Conservation (phyloP, 2,329 filamentous ascomycete genomes). For the Fusarium sp. region DNA sequence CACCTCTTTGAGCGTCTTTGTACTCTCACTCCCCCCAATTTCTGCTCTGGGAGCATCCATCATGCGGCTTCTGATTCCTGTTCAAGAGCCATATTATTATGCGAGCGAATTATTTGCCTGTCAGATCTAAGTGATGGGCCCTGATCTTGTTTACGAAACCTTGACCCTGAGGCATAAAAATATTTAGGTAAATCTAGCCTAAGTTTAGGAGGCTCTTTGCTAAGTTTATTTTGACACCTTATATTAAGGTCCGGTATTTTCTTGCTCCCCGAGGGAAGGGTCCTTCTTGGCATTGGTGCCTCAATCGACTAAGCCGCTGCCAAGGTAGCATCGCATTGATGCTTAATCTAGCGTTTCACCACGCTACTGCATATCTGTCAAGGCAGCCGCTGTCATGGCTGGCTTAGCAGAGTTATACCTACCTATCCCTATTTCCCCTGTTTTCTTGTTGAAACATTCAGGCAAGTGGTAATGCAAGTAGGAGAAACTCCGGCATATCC, state of each 20-base stretch:
- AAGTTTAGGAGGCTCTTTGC: too few species aligned
- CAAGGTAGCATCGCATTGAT: slow-evolving; percentile 42
- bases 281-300: slow-evolving; percentile 27
- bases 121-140: neutral
- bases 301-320: slow-evolving; percentile 34
- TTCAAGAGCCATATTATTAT: neutral
- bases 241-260: too few species aligned
- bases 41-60: neutral
- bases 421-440: neutral
- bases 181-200: too few species aligned
- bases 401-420: neutral
- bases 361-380: slow-evolving; percentile 25
- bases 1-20: neutral
- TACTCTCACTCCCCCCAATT: neutral
- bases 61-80: neutral
- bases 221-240: too few species aligned
- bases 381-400: neutral
- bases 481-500: neutral
- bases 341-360: slow-evolving; percentile 38
- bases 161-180: too few species aligned
- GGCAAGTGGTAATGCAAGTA: neutral
- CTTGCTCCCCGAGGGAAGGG: too few species aligned
- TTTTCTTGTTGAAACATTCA: neutral
- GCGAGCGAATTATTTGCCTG: neutral
- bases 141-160: slow-evolving; percentile 1